Base-by-base conservation (phyloP, 208 protist genomes). In the Leptomonas pyrrhocoris region DNA sequence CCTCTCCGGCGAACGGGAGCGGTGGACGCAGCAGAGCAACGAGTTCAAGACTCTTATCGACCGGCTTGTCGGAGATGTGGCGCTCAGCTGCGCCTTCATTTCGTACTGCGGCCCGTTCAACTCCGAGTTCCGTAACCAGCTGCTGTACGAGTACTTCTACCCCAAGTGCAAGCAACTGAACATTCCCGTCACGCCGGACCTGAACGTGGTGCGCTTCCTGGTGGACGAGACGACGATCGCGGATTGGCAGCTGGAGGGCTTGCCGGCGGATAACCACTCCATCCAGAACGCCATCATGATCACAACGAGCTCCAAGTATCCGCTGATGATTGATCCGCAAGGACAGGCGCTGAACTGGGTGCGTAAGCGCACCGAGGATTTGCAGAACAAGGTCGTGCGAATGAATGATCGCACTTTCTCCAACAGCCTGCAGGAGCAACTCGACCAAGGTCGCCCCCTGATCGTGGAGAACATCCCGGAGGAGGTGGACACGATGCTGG, bases 271-370 rank as follows among this genome's bases (percentile, higher is more conserved):
- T 85, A 97, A 98, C 73, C 97, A 99, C 79, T 99, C 98, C 19
- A 92, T 99, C 18, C 97, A 99, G 86, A 99, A 99, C 84, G 98
- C 96, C 57, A 99, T 99, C 75, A 98, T 99, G 87, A 97, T 99
- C 69, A 99, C 97, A 36, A 93, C 93, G 34, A 96, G 90, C 85
- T 81, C 74, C 64, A 96, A 98, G 77, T 99, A 94, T 78, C 98
- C 98, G 57, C 85, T 99, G 28, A 91, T 99, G 84, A 98, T 99
- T 58, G 98, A 99, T 68, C 98, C 98, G 30, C 98, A 99, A 80
- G 97, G 97, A 28, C 98, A 99, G 90, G 98, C 97, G 38, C 85
- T 98, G 58, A 87, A 85, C 53, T 99, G 98, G 98, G 94, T 99
- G 68, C 97, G 94, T 23, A 88, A 88, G 77, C 87, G 92, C 31